phyloP scores from a whole-genome alignment of 2,329 filamentous ascomycete genomes.

The Calonectria pseudoreteaudii region DNA sequence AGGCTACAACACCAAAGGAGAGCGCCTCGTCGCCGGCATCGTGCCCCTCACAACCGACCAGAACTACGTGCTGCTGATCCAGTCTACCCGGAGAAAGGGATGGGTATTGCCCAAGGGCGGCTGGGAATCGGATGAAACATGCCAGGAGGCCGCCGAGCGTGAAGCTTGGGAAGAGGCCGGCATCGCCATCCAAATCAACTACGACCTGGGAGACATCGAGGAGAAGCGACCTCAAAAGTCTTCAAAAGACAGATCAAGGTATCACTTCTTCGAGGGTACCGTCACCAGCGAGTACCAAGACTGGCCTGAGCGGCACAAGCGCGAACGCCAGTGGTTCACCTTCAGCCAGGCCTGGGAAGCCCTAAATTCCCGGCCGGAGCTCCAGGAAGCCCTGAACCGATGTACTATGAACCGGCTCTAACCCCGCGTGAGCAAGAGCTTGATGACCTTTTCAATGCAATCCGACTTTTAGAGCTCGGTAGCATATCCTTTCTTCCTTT shows the following conservation, averaged over 20 bases:
- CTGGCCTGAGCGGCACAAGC: slow-evolving; percentile 96
- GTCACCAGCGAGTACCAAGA: slow-evolving; percentile 86
- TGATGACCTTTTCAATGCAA: slow-evolving; percentile 13
- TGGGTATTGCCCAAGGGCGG: slow-evolving; percentile 99
- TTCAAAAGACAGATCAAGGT: slow-evolving; percentile 72
- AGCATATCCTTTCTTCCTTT: slow-evolving; percentile 6
- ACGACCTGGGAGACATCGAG: slow-evolving; percentile 86
- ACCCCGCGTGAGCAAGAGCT: slow-evolving; percentile 13
- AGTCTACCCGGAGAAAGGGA: slow-evolving; percentile 88
- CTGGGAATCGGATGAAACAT: slow-evolving; percentile 95
- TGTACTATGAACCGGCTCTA: slow-evolving; percentile 73
- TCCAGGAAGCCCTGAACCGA: slow-evolving; percentile 86
- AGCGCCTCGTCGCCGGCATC: slow-evolving; percentile 93
- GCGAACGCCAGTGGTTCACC: slow-evolving; percentile 89
- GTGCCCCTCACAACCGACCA: slow-evolving; percentile 91
- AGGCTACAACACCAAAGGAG: slow-evolving; percentile 94
- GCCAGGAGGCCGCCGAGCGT: slow-evolving; percentile 83
- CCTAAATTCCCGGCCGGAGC: slow-evolving; percentile 83
- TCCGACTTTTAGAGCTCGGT: not conserved
- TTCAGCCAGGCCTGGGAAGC: slow-evolving; percentile 85
- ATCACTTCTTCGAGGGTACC: slow-evolving; percentile 88
- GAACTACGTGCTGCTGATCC: slow-evolving; percentile 89
- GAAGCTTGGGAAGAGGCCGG: slow-evolving; percentile 99
- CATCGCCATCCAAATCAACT: slow-evolving; percentile 85
- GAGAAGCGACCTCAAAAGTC: slow-evolving; percentile 86